Evolutionary conservation across 345 rosid genomes (phyloP), one percentile per base, ranked within the genome.

Genomic region (Eucalyptus tenuipes): DNA sequence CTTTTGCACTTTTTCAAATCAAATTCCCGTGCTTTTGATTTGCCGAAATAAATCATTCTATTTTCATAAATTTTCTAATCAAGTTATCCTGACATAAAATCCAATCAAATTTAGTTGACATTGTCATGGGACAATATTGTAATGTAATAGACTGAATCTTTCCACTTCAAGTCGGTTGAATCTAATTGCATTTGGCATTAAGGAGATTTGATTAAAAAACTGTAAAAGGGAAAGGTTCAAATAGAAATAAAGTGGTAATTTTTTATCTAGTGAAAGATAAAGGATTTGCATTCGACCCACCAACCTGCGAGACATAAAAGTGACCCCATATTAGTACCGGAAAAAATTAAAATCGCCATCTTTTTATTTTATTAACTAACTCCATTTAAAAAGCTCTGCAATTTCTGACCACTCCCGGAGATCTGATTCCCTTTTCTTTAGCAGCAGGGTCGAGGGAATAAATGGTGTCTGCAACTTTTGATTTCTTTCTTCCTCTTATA

Each of bases 1-100:
- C 24, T 61, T 29, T n/a, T 0, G 18, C 1, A 17, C 71, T 7
- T 66, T 31, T 66, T 66, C 22, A n/a, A 66, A 66, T 66, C 12
- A 31, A 15, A 66, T n/a, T 8, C 0, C 18, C 0, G 10, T 31
- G 4, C 5, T 16, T n/a, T 31, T 15, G 3, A 66, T 66, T 66
- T 7, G 20, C 3, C 3, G 3, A 31, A 66, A n/a, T 7, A 66
- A n/a, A 16, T 3, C 3, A 9, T 31, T 31, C 3, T 57, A 57
- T 10, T 57, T 57, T 25, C 1, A 1, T 27, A 7, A 66, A n/a
- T 15, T 66, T 31, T 15, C 5, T 66, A 31, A 2, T 31, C 40
- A 8, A 4, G 22, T n/a, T 40, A 11, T 8, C 0, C 5, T 2
- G 1, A 31, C 40, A 4, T 31, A 17, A 66, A 66, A 31, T 66